These are phyloP conservation scores for rapeseed (Brassica napus) DNA, from an alignment of 345 rosid species.

Conservation along the genomic window DNA sequence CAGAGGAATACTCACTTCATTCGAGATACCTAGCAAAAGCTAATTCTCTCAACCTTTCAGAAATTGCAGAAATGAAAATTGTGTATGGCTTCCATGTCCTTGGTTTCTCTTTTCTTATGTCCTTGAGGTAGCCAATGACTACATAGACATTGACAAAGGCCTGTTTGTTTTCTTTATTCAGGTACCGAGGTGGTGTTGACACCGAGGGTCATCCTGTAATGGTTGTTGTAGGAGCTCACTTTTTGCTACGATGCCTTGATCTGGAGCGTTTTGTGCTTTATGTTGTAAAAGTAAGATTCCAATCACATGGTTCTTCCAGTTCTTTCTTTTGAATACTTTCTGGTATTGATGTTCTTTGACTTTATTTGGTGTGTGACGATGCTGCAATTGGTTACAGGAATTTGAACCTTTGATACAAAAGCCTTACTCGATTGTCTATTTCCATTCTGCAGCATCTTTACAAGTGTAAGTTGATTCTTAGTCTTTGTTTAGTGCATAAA, in stretches of 20 bases:
- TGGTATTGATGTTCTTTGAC: background rate
- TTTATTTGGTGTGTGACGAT: background rate
- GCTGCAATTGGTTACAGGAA: slow-evolving; percentile 57
- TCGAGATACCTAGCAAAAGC: slow-evolving; percentile 97
- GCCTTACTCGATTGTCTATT: slow-evolving; percentile 86
- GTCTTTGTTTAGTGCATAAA: background rate
- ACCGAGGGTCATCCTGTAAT: slow-evolving; percentile 92
- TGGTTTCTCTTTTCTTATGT: background rate
- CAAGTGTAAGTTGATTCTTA: slow-evolving; percentile 70
- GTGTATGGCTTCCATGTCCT: slow-evolving; percentile 57
- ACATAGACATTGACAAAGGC: slow-evolving; percentile 16
- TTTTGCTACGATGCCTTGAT: slow-evolving; percentile 90
- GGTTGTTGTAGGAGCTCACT: slow-evolving; percentile 98
- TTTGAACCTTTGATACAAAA: slow-evolving; percentile 95
- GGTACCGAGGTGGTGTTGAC: slow-evolving; percentile 98
- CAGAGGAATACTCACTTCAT: slow-evolving; percentile 96
- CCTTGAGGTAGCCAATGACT: background rate
- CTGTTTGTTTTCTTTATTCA: slow-evolving; percentile 41
- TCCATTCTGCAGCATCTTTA: slow-evolving; percentile 93
- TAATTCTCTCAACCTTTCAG: slow-evolving; percentile 86
- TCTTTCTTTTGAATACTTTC: slow-evolving; percentile 3
- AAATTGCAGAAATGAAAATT: slow-evolving; percentile 97
- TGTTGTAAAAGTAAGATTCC: slow-evolving; percentile 64
- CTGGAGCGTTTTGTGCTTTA: slow-evolving; percentile 84
- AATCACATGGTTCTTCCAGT: slow-evolving; percentile 8